Conservation (phyloP, 2,329 filamentous ascomycete genomes). For the Thielaviopsis musarum region DNA sequence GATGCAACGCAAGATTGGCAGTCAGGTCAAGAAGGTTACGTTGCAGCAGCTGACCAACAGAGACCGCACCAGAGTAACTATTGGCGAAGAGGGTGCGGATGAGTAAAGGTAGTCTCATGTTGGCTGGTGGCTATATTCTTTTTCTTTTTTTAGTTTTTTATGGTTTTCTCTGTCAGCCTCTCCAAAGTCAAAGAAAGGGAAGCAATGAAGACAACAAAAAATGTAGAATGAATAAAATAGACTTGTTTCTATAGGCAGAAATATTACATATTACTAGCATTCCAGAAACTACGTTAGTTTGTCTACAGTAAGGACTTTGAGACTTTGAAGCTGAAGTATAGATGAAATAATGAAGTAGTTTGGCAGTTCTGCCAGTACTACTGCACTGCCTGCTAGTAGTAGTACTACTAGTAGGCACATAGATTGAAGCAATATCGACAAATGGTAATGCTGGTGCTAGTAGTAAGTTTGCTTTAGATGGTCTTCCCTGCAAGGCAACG, state of each 20-base stretch:
- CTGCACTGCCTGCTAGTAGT: too few species aligned
- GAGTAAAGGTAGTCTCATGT: constrained; percentile 17
- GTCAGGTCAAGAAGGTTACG: constrained; percentile 79
- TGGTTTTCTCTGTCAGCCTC: background rate
- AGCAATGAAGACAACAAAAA: background rate
- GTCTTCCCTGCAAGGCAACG: background rate
- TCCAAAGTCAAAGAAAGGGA: background rate
- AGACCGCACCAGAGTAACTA: constrained; percentile 76
- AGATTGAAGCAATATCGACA: background rate
- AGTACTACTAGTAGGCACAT: background rate
- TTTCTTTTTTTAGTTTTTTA: too few species aligned
- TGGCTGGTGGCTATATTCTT: background rate
- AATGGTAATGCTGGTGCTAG: background rate
- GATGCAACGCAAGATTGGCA: constrained; percentile 90
- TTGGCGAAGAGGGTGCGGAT: constrained; percentile 54
- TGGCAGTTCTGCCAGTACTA: background rate
- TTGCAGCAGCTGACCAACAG: constrained; percentile 73
- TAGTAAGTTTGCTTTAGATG: background rate
- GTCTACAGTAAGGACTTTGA: background rate
- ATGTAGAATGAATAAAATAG: background rate
- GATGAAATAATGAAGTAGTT: background rate
- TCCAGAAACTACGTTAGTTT: background rate
- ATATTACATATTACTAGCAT: background rate
- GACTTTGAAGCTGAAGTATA: background rate
- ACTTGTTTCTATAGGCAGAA: background rate